Base-by-base conservation (phyloP, 2,329 filamentous ascomycete species). In the Teratosphaeriaceae sp. region DNA sequence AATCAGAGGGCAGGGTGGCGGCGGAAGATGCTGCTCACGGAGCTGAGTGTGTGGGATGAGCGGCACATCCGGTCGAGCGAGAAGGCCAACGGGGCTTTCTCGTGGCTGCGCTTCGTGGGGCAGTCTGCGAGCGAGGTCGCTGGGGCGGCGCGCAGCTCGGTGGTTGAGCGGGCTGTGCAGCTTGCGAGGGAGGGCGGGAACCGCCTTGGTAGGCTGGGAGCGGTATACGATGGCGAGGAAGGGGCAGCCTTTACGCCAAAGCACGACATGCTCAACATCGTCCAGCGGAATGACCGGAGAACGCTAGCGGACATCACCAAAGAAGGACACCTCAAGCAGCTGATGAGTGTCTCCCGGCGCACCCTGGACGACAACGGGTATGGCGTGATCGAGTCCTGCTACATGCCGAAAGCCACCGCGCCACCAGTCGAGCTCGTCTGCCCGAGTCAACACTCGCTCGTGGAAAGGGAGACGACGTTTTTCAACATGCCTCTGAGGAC, bases 11-110 rank as follows among this genome's bases (percentile, higher is more conserved):
- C 86, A 36, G 90, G 90, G 2, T 95, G 92, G 76, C 78, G 78
- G 45, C 81, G 77, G 54, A 86, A 84, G 61, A 88, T 84, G 51
- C 66, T 97, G 18, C 69, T 78, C 23, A 82, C 94, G 52, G 68
- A 94, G 65, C 82, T 97, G 80, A 96, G 94, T 59, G 82, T 98
- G 40, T 98, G 87, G 82, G 79, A 80, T 1, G 83, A 87, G 0
- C 82, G 90, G 38, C 80, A 96, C 54, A 76, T 96, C 33, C 74
- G 75, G 11, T 69, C 79, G 37, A 87, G 80, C 51, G 65, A 75
- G 9, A 70, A 74, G 18, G 74, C 76, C 1, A 72, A 76, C 38
- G 76, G 79, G 12, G 76, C 80, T 2, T 97, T 97, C 64, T 90
- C 89, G 0, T 98, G 88, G 80, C 73, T 97, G 46, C 82, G 88